Evolutionary conservation across 331 rosid species (phyloP).

Genomic region (Pyrus hybrid): DNA sequence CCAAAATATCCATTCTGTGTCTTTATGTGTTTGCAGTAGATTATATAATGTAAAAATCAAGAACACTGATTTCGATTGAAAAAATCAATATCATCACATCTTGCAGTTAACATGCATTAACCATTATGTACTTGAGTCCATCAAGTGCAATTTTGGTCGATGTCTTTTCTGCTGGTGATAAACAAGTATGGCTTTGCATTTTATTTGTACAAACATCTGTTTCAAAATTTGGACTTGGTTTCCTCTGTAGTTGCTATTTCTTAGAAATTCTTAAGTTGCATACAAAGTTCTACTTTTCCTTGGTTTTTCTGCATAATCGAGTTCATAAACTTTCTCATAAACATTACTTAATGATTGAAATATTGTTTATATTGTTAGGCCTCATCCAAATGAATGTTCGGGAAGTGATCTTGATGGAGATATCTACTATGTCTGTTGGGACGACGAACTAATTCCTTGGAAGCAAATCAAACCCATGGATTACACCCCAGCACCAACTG

Average conservation of each 20-base stretch:
- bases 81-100: too few species aligned
- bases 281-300: background rate
- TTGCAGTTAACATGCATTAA: background rate
- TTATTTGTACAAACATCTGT: too few species aligned
- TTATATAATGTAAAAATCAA: background rate
- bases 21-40: background rate
- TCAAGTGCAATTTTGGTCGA: too few species aligned
- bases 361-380: slow-evolving; percentile 33
- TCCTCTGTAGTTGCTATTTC: background rate
- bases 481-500: slow-evolving; percentile 38
- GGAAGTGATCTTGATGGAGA: slow-evolving; percentile 94
- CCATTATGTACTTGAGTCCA: background rate
- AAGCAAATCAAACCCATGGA: slow-evolving; percentile 48
- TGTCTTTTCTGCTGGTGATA: too few species aligned
- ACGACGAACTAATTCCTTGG: slow-evolving; percentile 52
- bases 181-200: too few species aligned
- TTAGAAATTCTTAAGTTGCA: background rate
- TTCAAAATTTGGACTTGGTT: background rate
- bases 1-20: too few species aligned
- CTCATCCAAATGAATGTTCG: slow-evolving; percentile 90
- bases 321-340: background rate
- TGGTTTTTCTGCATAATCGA: background rate
- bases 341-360: slow-evolving; percentile 5
- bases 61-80: background rate
- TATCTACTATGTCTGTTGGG: slow-evolving; percentile 86